A percentile compares a stretch with the other conserved stretches of the same genome.
Evolutionary conservation across 129 eudicot species (phyloP).

Genomic region (Centrapalus pauciflorus): DNA sequence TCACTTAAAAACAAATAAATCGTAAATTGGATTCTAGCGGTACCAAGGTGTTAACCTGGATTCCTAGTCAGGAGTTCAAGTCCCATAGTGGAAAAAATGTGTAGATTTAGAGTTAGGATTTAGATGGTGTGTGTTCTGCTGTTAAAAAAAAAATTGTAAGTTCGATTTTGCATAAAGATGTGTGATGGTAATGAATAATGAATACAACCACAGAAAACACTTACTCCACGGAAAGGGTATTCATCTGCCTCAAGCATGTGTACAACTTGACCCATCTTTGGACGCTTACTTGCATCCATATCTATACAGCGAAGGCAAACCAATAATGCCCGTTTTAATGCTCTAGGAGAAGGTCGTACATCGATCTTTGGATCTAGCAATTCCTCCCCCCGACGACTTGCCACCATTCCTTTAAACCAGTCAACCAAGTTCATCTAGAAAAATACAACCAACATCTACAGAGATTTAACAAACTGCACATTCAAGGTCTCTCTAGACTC

Average conservation of each 20-base stretch:
- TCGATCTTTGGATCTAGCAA: conserved; percentile 56
- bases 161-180: too few relatives aligned
- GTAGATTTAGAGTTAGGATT: too few relatives aligned
- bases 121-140: too few relatives aligned
- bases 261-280: conserved; percentile 87
- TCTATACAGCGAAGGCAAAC: conserved; percentile 94
- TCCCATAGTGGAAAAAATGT: too few relatives aligned
- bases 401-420: conserved; percentile 91
- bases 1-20: too few relatives aligned
- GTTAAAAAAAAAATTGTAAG: too few relatives aligned
- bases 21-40: too few relatives aligned
- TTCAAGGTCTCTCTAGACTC: neutral
- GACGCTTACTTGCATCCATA: conserved; percentile 77
- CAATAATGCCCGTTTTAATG: conserved; percentile 66
- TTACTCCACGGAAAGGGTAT: conserved; percentile 65
- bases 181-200: neutral
- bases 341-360: conserved; percentile 73
- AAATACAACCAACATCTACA: conserved; percentile 13
- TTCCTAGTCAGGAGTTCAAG: neutral
- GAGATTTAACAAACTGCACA: neutral
- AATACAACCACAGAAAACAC: conserved; percentile 1
- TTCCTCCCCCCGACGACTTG: conserved; percentile 78
- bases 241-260: conserved; percentile 95
- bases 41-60: too few relatives aligned
- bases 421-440: conserved; percentile 97